Percentiles rank a stretch among this genome's conserved stretches.
phyloP scores from a whole-genome alignment of 345 rosid species.

The Odontarrhena argentea region DNA sequence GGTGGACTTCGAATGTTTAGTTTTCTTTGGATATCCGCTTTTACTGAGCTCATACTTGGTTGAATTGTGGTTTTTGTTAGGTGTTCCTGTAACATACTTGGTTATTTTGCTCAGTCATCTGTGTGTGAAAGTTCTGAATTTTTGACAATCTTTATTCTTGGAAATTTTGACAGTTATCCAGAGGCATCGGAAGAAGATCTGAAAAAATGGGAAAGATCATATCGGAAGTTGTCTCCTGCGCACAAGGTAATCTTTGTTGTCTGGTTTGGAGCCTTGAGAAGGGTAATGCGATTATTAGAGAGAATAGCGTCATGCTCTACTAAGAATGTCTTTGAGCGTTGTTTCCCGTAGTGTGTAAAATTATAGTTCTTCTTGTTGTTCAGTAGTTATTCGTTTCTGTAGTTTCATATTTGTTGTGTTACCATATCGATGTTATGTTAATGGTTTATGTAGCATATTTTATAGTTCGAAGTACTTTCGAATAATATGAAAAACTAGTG shows the following conservation, averaged over 20 bases:
- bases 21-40: not conserved
- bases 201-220: slow-evolving; percentile 75
- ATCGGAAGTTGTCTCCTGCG: slow-evolving; percentile 66
- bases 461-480: not conserved
- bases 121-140: not conserved
- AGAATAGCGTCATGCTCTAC: not conserved
- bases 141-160: slow-evolving; percentile 1
- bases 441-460: slow-evolving; percentile 4
- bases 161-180: slow-evolving; percentile 57
- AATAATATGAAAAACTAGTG: not conserved
- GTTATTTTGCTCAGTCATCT: not conserved
- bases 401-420: slow-evolving; percentile 1
- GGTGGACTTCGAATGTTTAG: not conserved
- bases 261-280: slow-evolving; percentile 11
- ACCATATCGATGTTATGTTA: not conserved
- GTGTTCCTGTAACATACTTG: slow-evolving; percentile 1
- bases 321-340: not conserved
- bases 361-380: not conserved
- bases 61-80: not conserved
- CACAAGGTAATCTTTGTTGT: slow-evolving; percentile 60
- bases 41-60: not conserved
- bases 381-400: slow-evolving; percentile 6
- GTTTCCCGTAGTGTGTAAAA: not conserved
- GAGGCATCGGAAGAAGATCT: slow-evolving; percentile 92
- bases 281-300: not conserved